These are phyloP conservation scores for Calonectria pteridis DNA, from an alignment of 2,329 filamentous ascomycete species.

Conservation along the genomic window DNA sequence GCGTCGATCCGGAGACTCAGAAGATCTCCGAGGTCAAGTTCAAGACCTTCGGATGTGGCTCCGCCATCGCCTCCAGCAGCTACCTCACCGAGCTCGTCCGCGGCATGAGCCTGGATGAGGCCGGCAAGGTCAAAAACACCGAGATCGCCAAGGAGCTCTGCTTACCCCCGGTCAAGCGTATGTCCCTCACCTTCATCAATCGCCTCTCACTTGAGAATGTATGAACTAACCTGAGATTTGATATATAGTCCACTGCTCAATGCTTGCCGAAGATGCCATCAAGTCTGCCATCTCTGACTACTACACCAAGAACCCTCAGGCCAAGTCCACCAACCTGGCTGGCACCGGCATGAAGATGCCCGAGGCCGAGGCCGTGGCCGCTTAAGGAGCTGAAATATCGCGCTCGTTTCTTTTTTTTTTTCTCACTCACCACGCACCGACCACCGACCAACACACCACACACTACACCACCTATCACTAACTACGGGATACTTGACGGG, in stretches of 20 bases:
- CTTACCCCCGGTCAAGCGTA: conserved; percentile 87
- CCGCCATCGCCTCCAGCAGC: conserved; percentile 92
- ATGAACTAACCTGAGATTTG: conserved; percentile 44
- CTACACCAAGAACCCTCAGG: conserved; percentile 89
- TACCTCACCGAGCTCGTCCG: conserved; percentile 95
- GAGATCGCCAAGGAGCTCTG: conserved; percentile 98
- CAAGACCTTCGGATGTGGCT: conserved; percentile 97
- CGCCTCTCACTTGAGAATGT: conserved; percentile 16
- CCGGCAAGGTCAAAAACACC: conserved; percentile 92
- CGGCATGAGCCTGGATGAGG: conserved; percentile 95
- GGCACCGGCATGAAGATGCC: conserved; percentile 78
- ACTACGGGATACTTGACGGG: conserved; percentile 35
- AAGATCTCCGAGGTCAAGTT: conserved; percentile 96
- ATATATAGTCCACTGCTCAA: conserved; percentile 84
- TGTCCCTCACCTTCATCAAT: conserved; percentile 51
- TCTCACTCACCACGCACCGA: conserved; percentile 10
- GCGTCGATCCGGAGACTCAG: conserved; percentile 88
- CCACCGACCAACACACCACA: conserved; percentile 21
- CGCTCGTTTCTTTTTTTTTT: neutral
- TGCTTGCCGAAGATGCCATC: conserved; percentile 92
- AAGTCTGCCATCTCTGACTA: conserved; percentile 92
- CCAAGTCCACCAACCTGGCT: conserved; percentile 78
- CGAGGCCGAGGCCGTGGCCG: conserved; percentile 48
- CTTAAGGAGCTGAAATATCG: conserved; percentile 34
- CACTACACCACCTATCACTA: conserved; percentile 24